phyloP scores from a whole-genome alignment of 805 yeast genomes.

The Hanseniaspora occidentalis region DNA sequence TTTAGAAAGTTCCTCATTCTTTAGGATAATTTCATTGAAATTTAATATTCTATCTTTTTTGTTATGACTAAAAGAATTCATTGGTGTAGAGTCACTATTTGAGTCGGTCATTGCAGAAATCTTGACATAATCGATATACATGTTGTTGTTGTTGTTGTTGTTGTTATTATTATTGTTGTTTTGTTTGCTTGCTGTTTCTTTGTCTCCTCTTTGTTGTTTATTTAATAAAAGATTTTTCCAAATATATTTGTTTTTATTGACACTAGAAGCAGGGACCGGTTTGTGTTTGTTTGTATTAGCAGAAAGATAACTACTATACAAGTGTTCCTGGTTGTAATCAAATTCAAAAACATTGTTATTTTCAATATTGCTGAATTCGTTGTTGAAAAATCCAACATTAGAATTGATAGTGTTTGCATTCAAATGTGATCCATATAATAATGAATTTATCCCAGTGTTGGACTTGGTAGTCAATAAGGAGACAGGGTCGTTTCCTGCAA shows the following conservation, averaged over 20 bases:
- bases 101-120: background rate
- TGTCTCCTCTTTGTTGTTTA: background rate
- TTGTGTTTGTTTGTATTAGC: background rate
- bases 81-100: background rate
- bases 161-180: background rate
- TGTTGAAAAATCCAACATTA: background rate
- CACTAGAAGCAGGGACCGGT: background rate
- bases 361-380: background rate
- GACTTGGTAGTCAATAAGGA: background rate
- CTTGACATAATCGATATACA: background rate
- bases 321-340: background rate
- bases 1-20: background rate
- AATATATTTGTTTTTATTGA: background rate
- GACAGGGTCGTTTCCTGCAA: slow-evolving; percentile 21
- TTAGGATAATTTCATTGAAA: background rate
- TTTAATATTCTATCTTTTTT: background rate
- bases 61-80: background rate
- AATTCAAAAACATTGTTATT: background rate
- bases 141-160: background rate
- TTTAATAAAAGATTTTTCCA: background rate
- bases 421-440: background rate
- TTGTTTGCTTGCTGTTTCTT: background rate
- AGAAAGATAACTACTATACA: background rate
- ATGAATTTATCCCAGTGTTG: background rate
- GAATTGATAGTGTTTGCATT: background rate